Conservation (phyloP, 352 stramenopile species). For the Globisporangium sylvaticum region DNA sequence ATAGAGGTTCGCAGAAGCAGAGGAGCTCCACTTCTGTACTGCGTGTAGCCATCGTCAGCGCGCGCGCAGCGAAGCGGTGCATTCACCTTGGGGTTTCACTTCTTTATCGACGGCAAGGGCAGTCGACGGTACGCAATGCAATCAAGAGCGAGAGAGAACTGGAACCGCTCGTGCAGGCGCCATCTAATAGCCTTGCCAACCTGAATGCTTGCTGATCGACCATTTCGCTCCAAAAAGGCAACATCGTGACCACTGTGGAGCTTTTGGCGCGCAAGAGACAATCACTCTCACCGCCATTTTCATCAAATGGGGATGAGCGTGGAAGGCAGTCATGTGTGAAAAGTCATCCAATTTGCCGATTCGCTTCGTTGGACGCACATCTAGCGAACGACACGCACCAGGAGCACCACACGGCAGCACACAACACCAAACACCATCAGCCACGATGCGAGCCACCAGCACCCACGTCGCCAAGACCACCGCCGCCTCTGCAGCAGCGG, state of each 20-base stretch:
- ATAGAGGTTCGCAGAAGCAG: too few species aligned
- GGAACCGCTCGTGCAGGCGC: background rate
- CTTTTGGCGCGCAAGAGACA: conserved; percentile 9
- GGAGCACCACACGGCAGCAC: background rate
- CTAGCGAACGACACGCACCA: background rate
- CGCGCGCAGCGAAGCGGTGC: too few species aligned
- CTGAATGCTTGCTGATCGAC: background rate
- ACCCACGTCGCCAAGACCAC: conserved; percentile 5
- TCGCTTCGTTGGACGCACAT: background rate
- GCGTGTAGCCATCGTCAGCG: too few species aligned
- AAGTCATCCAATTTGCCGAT: background rate
- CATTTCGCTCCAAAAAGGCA: conserved; percentile 9
- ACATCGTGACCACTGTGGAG: background rate
- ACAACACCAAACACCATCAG: background rate
- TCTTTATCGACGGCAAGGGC: too few species aligned
- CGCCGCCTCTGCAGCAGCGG: background rate
- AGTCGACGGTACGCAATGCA: background rate
- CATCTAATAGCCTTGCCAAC: background rate
- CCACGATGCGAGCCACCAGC: background rate
- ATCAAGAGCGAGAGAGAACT: background rate
- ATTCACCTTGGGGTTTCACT: too few species aligned
- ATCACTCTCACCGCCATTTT: conserved; percentile 4
- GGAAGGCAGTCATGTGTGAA: too few species aligned
- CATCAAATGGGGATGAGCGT: too few species aligned
- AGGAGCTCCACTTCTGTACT: too few species aligned